Evolutionary conservation across 371 early-diverging fungal species (phyloP).

Genomic region (Nematocida sp.): DNA sequence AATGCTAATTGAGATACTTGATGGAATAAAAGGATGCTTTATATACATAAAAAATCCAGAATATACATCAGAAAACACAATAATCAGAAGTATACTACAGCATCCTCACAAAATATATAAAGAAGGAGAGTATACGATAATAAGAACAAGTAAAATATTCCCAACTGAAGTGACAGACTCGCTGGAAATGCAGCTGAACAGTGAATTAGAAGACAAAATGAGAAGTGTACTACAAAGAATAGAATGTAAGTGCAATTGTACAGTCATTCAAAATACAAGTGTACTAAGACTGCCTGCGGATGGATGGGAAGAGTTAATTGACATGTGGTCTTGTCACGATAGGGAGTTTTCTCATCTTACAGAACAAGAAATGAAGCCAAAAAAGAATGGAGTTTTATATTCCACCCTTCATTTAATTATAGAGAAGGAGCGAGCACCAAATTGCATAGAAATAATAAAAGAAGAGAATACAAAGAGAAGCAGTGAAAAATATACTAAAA

Average conservation of each 20-base stretch:
- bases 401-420: slow-evolving; percentile 63
- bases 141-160: not conserved
- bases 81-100: not conserved
- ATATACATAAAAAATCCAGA: slow-evolving; percentile 32
- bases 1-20: slow-evolving; percentile 36
- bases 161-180: not conserved
- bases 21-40: slow-evolving; percentile 20
- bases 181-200: slow-evolving; percentile 26
- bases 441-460: slow-evolving; percentile 1
- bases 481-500: slow-evolving; percentile 1
- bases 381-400: slow-evolving; percentile 62
- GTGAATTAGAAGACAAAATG: slow-evolving; percentile 45
- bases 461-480: not conserved
- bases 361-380: slow-evolving; percentile 53
- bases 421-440: slow-evolving; percentile 8
- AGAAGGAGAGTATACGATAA: slow-evolving; percentile 14
- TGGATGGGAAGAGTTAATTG: slow-evolving; percentile 70
- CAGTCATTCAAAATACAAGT: slow-evolving; percentile 32
- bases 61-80: slow-evolving; percentile 1
- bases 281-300: slow-evolving; percentile 62
- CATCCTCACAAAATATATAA: slow-evolving; percentile 25
- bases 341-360: slow-evolving; percentile 66
- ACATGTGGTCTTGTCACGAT: slow-evolving; percentile 70
- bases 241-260: slow-evolving; percentile 41
- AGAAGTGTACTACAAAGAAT: slow-evolving; percentile 3